Evolutionary conservation across 768 basidiomycete genomes (phyloP), one percentile per base, ranked within the genome.

Genomic region (Dacryopinax spathularia): DNA sequence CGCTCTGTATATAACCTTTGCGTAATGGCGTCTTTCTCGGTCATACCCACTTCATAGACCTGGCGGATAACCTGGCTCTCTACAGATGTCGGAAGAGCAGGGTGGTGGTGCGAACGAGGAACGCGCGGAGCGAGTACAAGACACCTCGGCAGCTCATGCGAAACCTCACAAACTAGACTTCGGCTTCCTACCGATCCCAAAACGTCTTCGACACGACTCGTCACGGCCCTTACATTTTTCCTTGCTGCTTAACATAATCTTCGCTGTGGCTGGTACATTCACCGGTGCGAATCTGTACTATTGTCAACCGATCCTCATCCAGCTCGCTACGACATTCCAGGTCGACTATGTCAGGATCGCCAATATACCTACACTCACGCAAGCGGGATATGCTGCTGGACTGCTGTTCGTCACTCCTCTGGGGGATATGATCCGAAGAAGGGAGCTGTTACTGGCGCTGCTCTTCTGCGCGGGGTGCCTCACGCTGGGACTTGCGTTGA

Each of bases 391-490:
- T 71, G 87, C 85, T 1, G 75, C 75, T 7, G 89, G 89, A 0
- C 78, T 91, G 6, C 72, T 92, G 1, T 73, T 92, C 39, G 82
- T 94, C 62, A 82, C 87, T 0, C 91, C 92, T 1, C 77, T 91
- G 0, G 91, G 92, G 7, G 91, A 95, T 71, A 80, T 93, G 22
- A 80, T 91, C 31, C 85, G 87, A 20, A 77, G 91, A 34, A 78
- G 91, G 13, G 85, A 83, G 43, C 77, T 95, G 0, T 78, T 87
- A 33, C 77, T 94, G 22, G 64, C 78, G 12, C 73, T 90, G 20
- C 75, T 86, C 36, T 67, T 80, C 1, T 56, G 80, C 22, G 82
- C 85, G 0, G 79, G 81, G 0, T 68, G 78, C 2, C 76, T 95
- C 2, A 83, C 87, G 0, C 83, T 93, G 60, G 90, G 86, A 0